phyloP scores from a whole-genome alignment of 352 stramenopile species.

The Blastocystis sp. region DNA sequence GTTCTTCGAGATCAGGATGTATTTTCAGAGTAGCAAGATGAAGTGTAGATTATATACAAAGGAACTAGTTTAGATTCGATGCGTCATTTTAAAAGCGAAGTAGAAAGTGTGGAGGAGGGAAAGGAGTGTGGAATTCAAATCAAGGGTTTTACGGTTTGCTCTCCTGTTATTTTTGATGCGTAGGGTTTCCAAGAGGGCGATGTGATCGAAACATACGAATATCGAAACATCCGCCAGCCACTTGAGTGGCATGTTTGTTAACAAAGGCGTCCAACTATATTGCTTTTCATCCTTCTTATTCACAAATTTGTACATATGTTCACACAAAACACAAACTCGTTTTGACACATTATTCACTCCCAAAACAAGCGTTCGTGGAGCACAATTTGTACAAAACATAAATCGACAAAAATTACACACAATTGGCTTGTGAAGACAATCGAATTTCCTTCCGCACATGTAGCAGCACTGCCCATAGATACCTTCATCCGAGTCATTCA shows the following conservation, averaged over 20 bases:
- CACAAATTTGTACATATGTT: constrained; percentile 38
- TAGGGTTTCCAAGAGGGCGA: constrained; percentile 86
- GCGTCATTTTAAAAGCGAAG: constrained; percentile 82
- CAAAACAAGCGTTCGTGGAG: background rate
- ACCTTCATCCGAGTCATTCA: background rate
- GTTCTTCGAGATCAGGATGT: constrained; percentile 16
- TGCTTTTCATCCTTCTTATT: constrained; percentile 42
- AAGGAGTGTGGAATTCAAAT: constrained; percentile 95
- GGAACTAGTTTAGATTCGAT: constrained; percentile 64
- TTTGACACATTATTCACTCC: background rate
- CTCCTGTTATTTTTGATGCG: background rate
- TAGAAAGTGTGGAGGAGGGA: constrained; percentile 80
- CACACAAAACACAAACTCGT: constrained; percentile 34
- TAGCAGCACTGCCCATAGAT: background rate
- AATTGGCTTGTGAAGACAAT: background rate
- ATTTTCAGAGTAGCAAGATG: background rate
- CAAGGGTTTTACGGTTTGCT: constrained; percentile 68
- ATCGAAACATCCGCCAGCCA: constrained; percentile 22
- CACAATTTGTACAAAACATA: constrained; percentile 15
- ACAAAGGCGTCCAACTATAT: background rate
- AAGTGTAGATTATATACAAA: constrained; percentile 20
- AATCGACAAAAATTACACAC: constrained; percentile 44
- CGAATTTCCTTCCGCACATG: background rate
- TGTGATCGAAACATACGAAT: constrained; percentile 81
- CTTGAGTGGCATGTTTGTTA: background rate